Base-by-base conservation (phyloP, 768 basidiomycete species). In the Naganishia vishniacii region DNA sequence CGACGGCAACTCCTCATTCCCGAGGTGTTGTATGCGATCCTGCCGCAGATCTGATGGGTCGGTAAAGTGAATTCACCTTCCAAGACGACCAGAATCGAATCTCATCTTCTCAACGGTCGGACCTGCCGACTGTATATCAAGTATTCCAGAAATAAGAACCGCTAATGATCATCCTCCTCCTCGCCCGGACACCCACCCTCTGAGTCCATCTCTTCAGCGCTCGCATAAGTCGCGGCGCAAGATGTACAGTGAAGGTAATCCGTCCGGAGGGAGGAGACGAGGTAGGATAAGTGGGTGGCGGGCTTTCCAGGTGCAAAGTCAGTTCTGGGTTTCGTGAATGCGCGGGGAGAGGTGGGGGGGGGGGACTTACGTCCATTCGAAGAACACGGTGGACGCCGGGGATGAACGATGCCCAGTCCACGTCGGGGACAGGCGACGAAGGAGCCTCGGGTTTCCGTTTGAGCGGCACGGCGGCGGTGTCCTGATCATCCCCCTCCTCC, bases 121-220 rank as follows among this genome's bases (percentile, higher is more conserved):
- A n/a, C n/a, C n/a, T n/a, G n/a, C n/a, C n/a, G n/a, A n/a, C n/a
- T n/a, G n/a, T n/a, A n/a, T n/a, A n/a, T n/a, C n/a, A n/a, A n/a
- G n/a, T n/a, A n/a, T n/a, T n/a, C n/a, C n/a, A n/a, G n/a, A n/a
- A n/a, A n/a, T n/a, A n/a, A n/a, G n/a, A n/a, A n/a, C n/a, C n/a
- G n/a, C n/a, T 56, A 77, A 65, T 77, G 75, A 68, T 75, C 74
- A 32, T 77, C 75, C 59, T 77, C 75, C 11, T 73, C 71, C 61
- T 71, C 66, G 8, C 75, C 75, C 16, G 75, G 75, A 67, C 75
- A 77, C 31, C 75, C 75, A 3, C 74, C 75, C 9, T 71, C 59
- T 16, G 68, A 73, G 5, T 77, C 75, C 72, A 77, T 72, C 63
- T 75, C 75, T 15, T 73, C 70, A 41, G 67, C 71, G 28, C 65